Evolutionary conservation across 2,329 filamentous ascomycete species (phyloP), one percentile per base, ranked within the genome.

Genomic region (Fusarium sp.): DNA sequence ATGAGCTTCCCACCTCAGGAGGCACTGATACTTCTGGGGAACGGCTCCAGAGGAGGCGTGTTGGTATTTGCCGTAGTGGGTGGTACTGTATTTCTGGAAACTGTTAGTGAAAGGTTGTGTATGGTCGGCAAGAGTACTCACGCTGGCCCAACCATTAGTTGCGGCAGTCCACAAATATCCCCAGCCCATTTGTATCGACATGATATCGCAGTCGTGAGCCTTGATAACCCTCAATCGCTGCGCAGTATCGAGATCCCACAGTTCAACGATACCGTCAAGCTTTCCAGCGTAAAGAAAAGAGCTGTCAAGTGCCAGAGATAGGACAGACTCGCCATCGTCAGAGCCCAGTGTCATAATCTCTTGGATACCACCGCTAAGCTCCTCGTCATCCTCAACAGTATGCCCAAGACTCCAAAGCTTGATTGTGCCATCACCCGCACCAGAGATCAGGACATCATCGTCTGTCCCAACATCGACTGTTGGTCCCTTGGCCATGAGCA

Each of bases 211-310:
- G 39, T 90, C 90, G 76, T 95, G 93, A 2, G 92, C 91, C 79
- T 93, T 95, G 79, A 99, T 92, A 24, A 94, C 95, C 65, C 96
- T 89, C 49, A 99, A 88, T 55, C 96, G 91, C 82, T 99, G 96
- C 61, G 93, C 91, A 0, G 96, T 98, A 80, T 98, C 96, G 20
- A 99, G 87, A 80, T 99, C 97, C 96, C 97, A 99, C 17, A 99
- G 90, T 80, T 98, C 96, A 68, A 99, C 90, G 57, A 97, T 90
- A 28, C 96, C 97, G 44, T 94, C 91, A 2, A 95, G 89, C 76
- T 97, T 93, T 52, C 96, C 96, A 67, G 93, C 94, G 80, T 98
- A 99, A 9, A 99, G 87, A 74, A 99, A 97, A 0, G 95, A 95
- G 1, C 94, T 95, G 71, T 98, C 95, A 6, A 97, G 88, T 10